These are phyloP conservation scores for Pseudozyma tsukubaensis DNA, from an alignment of 1,284 basidiomycete genomes.

Conservation along the genomic window DNA sequence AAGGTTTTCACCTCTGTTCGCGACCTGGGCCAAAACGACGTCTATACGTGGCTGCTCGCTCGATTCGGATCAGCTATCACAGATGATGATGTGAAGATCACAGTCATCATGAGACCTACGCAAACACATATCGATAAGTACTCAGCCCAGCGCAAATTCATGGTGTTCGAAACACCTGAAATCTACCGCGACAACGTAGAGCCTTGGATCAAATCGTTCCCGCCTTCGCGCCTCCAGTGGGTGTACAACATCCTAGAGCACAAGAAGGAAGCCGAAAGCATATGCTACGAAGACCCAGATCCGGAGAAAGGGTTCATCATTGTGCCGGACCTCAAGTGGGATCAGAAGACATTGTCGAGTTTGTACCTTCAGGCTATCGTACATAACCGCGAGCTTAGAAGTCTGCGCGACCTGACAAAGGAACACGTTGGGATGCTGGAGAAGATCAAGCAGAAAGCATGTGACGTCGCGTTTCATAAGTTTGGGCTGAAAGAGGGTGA, in stretches of 20 bases:
- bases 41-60: slow-evolving; percentile 66
- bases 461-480: too few relatives aligned
- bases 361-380: slow-evolving; percentile 70
- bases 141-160: slow-evolving; percentile 77
- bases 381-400: slow-evolving; percentile 65
- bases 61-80: slow-evolving; percentile 17
- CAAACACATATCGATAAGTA: slow-evolving; percentile 75
- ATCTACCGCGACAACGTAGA: slow-evolving; percentile 54
- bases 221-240: slow-evolving; percentile 77
- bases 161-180: slow-evolving; percentile 70
- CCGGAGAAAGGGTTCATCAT: slow-evolving; percentile 76
- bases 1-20: slow-evolving; percentile 28
- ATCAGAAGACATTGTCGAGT: slow-evolving; percentile 75
- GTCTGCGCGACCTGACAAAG: slow-evolving; percentile 71
- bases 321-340: slow-evolving; percentile 74
- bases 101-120: slow-evolving; percentile 59
- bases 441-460: slow-evolving; percentile 74
- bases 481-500: slow-evolving; percentile 71
- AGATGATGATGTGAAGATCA: slow-evolving; percentile 63
- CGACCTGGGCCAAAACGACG: slow-evolving; percentile 63
- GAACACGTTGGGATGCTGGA: slow-evolving; percentile 79
- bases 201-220: slow-evolving; percentile 64
- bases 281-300: slow-evolving; percentile 77
- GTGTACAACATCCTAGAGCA: slow-evolving; percentile 87
- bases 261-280: slow-evolving; percentile 80